Evolutionary conservation across 2,329 filamentous ascomycete genomes (phyloP), one percentile per base, ranked within the genome.

Genomic region (Blastomyces gilchristii): DNA sequence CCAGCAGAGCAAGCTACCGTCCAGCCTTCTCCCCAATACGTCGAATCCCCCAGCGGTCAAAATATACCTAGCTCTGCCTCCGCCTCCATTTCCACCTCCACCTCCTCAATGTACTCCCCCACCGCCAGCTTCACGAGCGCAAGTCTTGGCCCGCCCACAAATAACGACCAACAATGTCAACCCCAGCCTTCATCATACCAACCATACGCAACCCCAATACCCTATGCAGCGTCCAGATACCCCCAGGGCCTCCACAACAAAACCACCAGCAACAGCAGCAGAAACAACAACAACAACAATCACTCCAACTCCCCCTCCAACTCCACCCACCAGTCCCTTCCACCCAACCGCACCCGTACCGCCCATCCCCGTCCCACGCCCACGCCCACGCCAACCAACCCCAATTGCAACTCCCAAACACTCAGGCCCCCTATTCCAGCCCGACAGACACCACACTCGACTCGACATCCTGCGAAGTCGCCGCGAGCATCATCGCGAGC

Each of bases 351-450:
- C 31, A 37, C 34, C 53, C 53, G 2, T 56, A 37, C 53, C 53
- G 53, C 5, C 18, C 53, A n/a, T 56, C 53, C 14, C 22, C 28
- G 2, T 47, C 25, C 52, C 52, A 54, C 16, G 8, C 52, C 52
- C 3, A 54, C 16, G 39, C 16, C 16, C 53, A 37, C 5, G 31
- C 34, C 14, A 37, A 39, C 31, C 53, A 56, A 56, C 31, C 14
- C 34, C 53, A 37, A 22, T 14, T 6, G 9, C 53, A 56, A 56
- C 53, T 12, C 34, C 9, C 6, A 28, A n/a, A 47, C n/a, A 12
- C 54, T 5, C 69, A 78, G 70, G 69, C 77, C 61, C 75, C 76
- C 52, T 72, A 76, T 65, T 25, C 49, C 49, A 18, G 7, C 31
- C 57, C n/a, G 5, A 25, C 3, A 6, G n/a, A 22, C 22, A 56